These are phyloP conservation scores for Groenewaldozyma salmanticensis DNA, from an alignment of 805 yeast species.

Conservation along the genomic window DNA sequence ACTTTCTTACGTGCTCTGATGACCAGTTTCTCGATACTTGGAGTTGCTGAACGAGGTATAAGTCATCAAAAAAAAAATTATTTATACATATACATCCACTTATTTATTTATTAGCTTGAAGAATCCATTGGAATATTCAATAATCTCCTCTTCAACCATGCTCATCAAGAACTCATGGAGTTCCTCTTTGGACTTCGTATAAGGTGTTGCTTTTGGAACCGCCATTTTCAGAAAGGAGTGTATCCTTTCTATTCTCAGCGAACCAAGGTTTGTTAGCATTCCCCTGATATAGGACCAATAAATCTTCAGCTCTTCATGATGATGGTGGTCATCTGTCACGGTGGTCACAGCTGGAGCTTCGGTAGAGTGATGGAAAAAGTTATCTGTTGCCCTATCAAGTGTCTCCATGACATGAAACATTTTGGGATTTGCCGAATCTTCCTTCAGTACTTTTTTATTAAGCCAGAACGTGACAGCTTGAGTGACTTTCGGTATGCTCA, in stretches of 20 bases:
- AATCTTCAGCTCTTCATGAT: conserved; percentile 27
- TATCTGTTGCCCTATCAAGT: conserved; percentile 7
- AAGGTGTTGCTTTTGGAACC: conserved; percentile 44
- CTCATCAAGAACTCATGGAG: conserved; percentile 34
- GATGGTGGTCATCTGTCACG: background rate
- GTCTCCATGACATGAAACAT: background rate
- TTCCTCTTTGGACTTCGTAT: conserved; percentile 31
- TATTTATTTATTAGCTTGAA: conserved; percentile 27
- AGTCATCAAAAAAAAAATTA: no score
- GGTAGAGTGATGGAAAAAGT: conserved; percentile 14
- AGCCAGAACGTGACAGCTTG: conserved; percentile 54
- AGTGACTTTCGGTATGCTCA: conserved; percentile 34
- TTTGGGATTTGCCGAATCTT: conserved; percentile 14
- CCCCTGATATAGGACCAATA: conserved; percentile 44
- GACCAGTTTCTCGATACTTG: no score
- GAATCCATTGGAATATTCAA: conserved; percentile 28
- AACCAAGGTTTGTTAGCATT: conserved; percentile 49
- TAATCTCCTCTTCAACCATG: conserved; percentile 37
- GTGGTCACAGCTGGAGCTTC: conserved; percentile 18
- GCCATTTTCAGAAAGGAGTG: conserved; percentile 45
- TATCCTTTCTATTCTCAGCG: conserved; percentile 38
- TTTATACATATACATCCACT: no score
- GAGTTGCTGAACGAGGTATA: no score
- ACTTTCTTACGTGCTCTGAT: no score
- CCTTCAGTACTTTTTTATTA: conserved; percentile 40